Conservation (phyloP, 2,329 filamentous ascomycete genomes). For the Cercospora zeae-maydis region DNA sequence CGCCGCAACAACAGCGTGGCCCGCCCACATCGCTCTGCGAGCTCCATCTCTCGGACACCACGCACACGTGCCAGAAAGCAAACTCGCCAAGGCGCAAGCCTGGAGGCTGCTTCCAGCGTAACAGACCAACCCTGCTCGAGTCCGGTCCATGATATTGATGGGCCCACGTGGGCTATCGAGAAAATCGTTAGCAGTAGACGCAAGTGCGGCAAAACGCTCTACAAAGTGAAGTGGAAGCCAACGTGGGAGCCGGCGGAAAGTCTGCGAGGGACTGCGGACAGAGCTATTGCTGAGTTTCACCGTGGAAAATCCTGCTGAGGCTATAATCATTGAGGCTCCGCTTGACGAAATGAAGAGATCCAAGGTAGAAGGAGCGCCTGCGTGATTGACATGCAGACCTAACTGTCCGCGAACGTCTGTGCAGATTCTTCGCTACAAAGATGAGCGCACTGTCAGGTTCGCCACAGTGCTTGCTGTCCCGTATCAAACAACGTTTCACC, state of each 20-base stretch:
- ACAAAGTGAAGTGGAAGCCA: neutral
- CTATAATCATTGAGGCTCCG: neutral
- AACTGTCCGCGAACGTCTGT: neutral
- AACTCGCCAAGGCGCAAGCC: constrained; percentile 1
- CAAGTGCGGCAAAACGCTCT: neutral
- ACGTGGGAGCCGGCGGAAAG: constrained; percentile 3
- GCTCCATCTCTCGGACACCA: constrained; percentile 1
- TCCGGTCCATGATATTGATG: neutral
- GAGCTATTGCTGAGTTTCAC: no score
- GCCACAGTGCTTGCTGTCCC: neutral
- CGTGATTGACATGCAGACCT: neutral
- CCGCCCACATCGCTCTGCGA: neutral
- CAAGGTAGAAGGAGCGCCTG: constrained; percentile 1
- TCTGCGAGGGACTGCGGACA: constrained; percentile 4
- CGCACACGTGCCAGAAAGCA: constrained; percentile 2
- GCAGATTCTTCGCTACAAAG: neutral
- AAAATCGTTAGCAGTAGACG: neutral
- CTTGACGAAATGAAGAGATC: neutral
- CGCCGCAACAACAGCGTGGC: neutral
- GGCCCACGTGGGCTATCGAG: constrained; percentile 1
- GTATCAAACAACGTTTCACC: neutral
- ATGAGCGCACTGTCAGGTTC: constrained; percentile 1
- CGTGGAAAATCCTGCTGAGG: neutral
- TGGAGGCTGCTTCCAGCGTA: neutral
- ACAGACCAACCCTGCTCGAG: neutral